Base-by-base conservation (phyloP, 2,329 filamentous ascomycete species). In the Penicillium sumatraense region DNA sequence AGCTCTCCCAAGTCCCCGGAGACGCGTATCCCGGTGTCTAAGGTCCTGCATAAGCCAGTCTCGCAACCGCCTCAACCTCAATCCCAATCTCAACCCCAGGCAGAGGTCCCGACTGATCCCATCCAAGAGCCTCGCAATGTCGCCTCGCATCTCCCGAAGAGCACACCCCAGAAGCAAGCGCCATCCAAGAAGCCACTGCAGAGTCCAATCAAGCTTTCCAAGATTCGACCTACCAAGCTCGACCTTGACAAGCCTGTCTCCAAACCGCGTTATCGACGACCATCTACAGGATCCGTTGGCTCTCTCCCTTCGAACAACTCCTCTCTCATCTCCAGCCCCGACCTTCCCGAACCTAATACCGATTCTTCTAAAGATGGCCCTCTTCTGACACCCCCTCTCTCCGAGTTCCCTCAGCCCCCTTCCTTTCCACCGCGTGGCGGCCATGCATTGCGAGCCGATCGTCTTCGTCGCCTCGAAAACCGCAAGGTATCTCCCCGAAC, bases 191-290 rank as follows among this genome's bases (percentile, higher is more conserved):
- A 67, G 35, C 69, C 62, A 21, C 52, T 72, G 21, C 68, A 73
- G 35, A 74, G 69, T 21, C 70, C 70, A 2, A 72, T 71, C 10
- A 72, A 71, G 45, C 62, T 73, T 11, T 66, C 64, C 14, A 71
- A 68, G 45, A 35, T 26, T 7, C 65, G 66, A 11, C 55, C 63
- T 21, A 61, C 50, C 10, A 65, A 59, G 18, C 35, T 65, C 16
- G 57, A 61, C 49, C 56, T 66, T 1, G 61, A 65, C 9, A 63
- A 66, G 36, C 52, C 61, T 10, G 33, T 53, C 7, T 46, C 41
- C 9, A 64, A 57, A n/a, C 41, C 54, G 27, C 65, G 54, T 21
- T 56, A 49, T 50, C 66, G 70, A 49, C 65, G 63, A 47, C 54
- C 62, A 24, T 72, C 72, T 11, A 65, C 58, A 20, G 67, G 57